Evolutionary conservation across 495 filamentous ascomycete genomes (phyloP).

Genomic region (Penicillium salamii): DNA sequence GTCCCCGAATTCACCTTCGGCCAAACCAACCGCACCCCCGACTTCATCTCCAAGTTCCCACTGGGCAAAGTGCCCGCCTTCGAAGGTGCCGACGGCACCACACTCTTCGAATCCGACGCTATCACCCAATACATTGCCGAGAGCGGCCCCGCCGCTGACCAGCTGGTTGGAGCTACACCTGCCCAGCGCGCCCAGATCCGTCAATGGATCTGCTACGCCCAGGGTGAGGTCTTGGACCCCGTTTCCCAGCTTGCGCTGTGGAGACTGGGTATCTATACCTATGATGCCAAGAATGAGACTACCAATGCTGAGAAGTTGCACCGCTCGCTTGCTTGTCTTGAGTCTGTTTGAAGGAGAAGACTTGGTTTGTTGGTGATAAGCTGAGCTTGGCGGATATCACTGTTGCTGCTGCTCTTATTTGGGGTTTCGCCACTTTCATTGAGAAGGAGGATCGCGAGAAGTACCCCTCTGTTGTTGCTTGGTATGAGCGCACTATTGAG

Average conservation of each 20-base stretch:
- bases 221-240: slow-evolving; percentile 41
- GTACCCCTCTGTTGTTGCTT: slow-evolving; percentile 42
- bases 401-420: slow-evolving; percentile 36
- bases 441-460: slow-evolving; percentile 50
- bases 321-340: slow-evolving; percentile 40
- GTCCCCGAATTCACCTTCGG: slow-evolving; percentile 40
- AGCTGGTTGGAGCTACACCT: slow-evolving; percentile 48
- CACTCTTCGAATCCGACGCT: slow-evolving; percentile 51
- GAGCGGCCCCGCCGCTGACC: slow-evolving; percentile 46
- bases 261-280: slow-evolving; percentile 29
- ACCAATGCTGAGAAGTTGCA: slow-evolving; percentile 21
- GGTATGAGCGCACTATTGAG: slow-evolving; percentile 40
- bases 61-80: slow-evolving; percentile 59
- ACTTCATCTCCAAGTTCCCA: slow-evolving; percentile 60
- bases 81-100: slow-evolving; percentile 49
- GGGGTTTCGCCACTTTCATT: slow-evolving; percentile 40
- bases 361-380: slow-evolving; percentile 47
- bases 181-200: slow-evolving; percentile 47
- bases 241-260: slow-evolving; percentile 30
- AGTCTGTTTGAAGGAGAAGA: slow-evolving; percentile 37
- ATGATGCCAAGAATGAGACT: slow-evolving; percentile 35
- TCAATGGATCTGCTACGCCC: slow-evolving; percentile 49
- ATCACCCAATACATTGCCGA: slow-evolving; percentile 55
- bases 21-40: slow-evolving; percentile 47
- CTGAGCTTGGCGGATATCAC: slow-evolving; percentile 55